Evolutionary conservation across 495 filamentous ascomycete species (phyloP).

Genomic region (Bathelium albidoporum): DNA sequence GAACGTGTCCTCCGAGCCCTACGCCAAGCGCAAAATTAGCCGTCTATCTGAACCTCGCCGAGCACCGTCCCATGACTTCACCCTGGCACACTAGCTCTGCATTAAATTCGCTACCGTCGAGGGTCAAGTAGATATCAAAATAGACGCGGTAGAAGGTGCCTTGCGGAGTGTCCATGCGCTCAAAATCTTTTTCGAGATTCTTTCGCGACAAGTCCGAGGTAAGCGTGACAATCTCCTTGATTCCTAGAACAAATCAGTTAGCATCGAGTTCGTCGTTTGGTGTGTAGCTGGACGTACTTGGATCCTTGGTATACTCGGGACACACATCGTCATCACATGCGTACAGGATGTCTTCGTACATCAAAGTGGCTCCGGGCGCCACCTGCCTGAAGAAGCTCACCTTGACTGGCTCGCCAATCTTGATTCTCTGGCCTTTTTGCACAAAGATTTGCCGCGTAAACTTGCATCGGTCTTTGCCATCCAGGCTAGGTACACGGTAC

Average conservation of each 20-base stretch:
- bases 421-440: slow-evolving; percentile 96
- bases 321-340: slow-evolving; percentile 97
- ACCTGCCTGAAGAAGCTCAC: slow-evolving; percentile 98
- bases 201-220: slow-evolving; percentile 95
- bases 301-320: slow-evolving; percentile 98
- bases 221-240: slow-evolving; percentile 98
- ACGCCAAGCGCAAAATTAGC: not conserved
- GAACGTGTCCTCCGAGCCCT: not conserved
- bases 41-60: slow-evolving; percentile 61
- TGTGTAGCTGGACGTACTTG: slow-evolving; percentile 56
- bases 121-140: slow-evolving; percentile 80
- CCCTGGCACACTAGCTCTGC: slow-evolving; percentile 97
- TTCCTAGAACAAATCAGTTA: slow-evolving; percentile 47
- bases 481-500: slow-evolving; percentile 90
- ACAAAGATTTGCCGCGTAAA: slow-evolving; percentile 98
- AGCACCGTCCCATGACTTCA: slow-evolving; percentile 96
- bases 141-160: slow-evolving; percentile 93
- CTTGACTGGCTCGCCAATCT: slow-evolving; percentile 98
- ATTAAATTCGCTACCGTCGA: slow-evolving; percentile 95
- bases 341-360: slow-evolving; percentile 98
- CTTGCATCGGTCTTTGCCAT: slow-evolving; percentile 97
- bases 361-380: slow-evolving; percentile 90
- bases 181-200: slow-evolving; percentile 97
- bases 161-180: slow-evolving; percentile 98
- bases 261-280: slow-evolving; percentile 1